Base-by-base conservation (phyloP, 768 basidiomycete genomes). In the Amyloporia xantha region DNA sequence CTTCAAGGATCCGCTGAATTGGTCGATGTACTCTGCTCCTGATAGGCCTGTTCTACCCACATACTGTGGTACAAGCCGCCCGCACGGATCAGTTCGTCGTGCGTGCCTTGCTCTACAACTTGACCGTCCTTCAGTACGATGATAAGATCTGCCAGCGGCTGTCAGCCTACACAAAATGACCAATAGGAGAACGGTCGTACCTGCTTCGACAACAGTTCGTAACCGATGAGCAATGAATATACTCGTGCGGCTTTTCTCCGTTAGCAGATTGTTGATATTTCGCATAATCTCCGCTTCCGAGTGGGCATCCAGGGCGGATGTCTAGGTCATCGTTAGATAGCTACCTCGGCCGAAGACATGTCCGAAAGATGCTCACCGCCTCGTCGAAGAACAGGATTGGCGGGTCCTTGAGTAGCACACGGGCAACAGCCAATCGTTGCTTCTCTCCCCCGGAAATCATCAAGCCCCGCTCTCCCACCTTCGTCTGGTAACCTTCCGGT, bases 401-500 rank as follows among this genome's bases (percentile, higher is more conserved):
- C 0, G 96, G 94, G 64, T 99, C 87, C 70, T 98, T 97, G 42
- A 98, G 67, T 58, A 99, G 67, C 27, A 94, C 83, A 21, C 96
- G 73, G 20, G 96, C 96, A 15, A 99, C 90, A 2, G 96, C 96
- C 57, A 99, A 67, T 44, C 96, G 69, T 72, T 99, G 96, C 68
- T 99, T 99, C 76, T 99, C 96, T 1, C 96, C 96, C 0, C 96
- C 96, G 30, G 91, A 94, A 41, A 99, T 91, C 96, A 99, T 99
- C 62, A 97, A 65, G 4, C 96, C 96, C 35, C 96, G 71, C 68
- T 99, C 96, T 1, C 96, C 96, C 20, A 99, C 96, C 59, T 86
- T 86, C 2, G 96, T 98, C 35, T 68, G 59, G 64, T 96, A 99
- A 49, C 84, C 83, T 4, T 93, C 89, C 0, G 94, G 93, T 27